Evolutionary conservation across 305 asterid genomes (phyloP).

Genomic region (Coffea humblotiana): DNA sequence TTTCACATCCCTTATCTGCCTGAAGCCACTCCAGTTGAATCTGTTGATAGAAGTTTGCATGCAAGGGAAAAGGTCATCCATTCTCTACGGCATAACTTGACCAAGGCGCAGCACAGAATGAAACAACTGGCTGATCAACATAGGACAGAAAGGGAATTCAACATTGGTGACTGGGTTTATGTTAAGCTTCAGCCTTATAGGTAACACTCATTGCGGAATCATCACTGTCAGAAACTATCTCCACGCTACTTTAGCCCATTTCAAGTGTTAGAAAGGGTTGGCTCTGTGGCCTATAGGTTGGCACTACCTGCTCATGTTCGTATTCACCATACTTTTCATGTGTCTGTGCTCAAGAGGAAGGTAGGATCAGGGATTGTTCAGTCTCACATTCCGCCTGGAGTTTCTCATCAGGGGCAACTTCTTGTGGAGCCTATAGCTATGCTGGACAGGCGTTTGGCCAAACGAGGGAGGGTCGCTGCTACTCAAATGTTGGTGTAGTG

Average conservation of each 20-base stretch:
- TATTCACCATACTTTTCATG: neutral
- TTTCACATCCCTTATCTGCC: neutral
- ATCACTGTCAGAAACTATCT: neutral
- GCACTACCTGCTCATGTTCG: rapidly evolving
- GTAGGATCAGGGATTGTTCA: rapidly evolving
- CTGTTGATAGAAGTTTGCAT: neutral
- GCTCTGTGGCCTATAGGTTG: neutral
- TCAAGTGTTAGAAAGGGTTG: rapidly evolving
- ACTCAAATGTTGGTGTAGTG: no score
- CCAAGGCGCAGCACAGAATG: neutral
- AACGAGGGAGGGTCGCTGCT: no score
- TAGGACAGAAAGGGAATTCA: no score
- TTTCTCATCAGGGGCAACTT: neutral
- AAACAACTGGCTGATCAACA: no score
- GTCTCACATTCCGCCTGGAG: rapidly evolving
- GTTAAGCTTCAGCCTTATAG: neutral
- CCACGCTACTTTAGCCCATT: neutral
- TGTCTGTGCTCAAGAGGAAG: neutral
- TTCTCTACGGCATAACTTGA: neutral
- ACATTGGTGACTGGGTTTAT: neutral
- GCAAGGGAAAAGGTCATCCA: neutral
- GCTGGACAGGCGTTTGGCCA: no score
- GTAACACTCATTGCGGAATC: neutral
- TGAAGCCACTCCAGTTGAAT: neutral
- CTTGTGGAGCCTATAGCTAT: neutral